Evolutionary conservation across 78 protist genomes (phyloP), one percentile per base, ranked within the genome.

Genomic region (Dictyostelium discoideum): DNA sequence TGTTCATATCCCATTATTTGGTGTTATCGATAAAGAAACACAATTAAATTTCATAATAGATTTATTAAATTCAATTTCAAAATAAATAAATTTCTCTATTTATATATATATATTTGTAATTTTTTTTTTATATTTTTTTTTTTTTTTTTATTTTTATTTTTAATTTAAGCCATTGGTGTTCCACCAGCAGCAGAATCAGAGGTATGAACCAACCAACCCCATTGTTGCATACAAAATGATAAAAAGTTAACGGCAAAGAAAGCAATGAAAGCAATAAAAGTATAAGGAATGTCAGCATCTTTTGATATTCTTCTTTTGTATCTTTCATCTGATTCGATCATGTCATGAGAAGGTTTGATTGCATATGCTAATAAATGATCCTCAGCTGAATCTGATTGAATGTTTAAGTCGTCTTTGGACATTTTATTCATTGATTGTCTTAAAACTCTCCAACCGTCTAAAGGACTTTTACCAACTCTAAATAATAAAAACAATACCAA

Each of bases 161-260:
- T 60, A 5, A 20, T 60, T 60, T 60, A 60, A 60, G 69, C 80
- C 94, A 88, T 88, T 22, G 67, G 94, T 42, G 94, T 88, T 9
- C 87, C 86, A 20, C 87, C 73, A 24, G 26, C 60, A n/a, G 80
- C 88, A 24, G 26, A 16, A 20, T 44, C 22, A 3, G 74, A 72
- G 40, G 77, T 44, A 24, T 76, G 37, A 24, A 86, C 92, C 46
- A 76, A 16, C 95, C 95, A 90, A 73, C 76, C 76, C 95, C 95
- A 90, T 42, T 82, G 73, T 72, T 90, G 95, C 79, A 90, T 78
- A 73, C 95, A 90, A 48, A 82, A 90, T 16, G 95, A 90, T 10
- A 90, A 13, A 60, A 90, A 90, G 63, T 90, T 90, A 3, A 90
- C 69, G 7, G 67, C n/a, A 67, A 80, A 90, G 88, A 90, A 90